Percentiles rank a stretch among this genome's conserved stretches.
phyloP scores from a whole-genome alignment of 257 asterid species.

The Scutellaria minor region DNA sequence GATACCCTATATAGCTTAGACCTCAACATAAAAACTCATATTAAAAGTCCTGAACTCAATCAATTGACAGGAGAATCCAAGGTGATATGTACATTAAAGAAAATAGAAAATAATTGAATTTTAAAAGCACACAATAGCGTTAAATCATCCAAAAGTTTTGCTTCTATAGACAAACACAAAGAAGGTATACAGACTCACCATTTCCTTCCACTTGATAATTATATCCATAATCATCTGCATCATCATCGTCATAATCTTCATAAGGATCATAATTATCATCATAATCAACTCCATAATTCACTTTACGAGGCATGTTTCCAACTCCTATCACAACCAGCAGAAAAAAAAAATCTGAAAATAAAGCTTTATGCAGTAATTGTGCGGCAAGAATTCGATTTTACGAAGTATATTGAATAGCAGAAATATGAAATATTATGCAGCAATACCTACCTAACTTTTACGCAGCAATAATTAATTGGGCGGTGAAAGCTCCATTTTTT shows the following conservation, averaged over 20 bases:
- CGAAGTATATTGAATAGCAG: conserved; percentile 2
- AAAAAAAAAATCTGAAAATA: neutral
- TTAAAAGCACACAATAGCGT: conserved; percentile 5
- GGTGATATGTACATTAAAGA: neutral
- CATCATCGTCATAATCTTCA: conserved; percentile 60
- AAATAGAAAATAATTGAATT: neutral
- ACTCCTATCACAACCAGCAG: conserved; percentile 42
- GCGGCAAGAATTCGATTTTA: neutral
- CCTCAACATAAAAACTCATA: conserved; percentile 13
- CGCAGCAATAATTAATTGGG: conserved; percentile 13
- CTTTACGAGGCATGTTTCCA: conserved; percentile 82
- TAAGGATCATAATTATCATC: conserved; percentile 56
- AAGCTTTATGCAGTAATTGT: too few relatives aligned
- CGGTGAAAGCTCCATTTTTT: neutral
- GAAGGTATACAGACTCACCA: conserved; percentile 47
- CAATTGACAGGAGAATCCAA: conserved; percentile 1
- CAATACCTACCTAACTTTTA: neutral
- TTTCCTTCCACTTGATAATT: conserved; percentile 49
- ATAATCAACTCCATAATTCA: conserved; percentile 47
- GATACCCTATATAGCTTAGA: neutral
- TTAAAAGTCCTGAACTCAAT: neutral
- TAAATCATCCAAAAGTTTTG: conserved; percentile 6
- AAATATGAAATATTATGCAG: conserved; percentile 1
- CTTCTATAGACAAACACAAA: conserved; percentile 19
- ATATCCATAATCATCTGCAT: conserved; percentile 51